These are phyloP conservation scores for Suillus discolor DNA, from an alignment of 768 basidiomycete genomes.

Conservation along the genomic window DNA sequence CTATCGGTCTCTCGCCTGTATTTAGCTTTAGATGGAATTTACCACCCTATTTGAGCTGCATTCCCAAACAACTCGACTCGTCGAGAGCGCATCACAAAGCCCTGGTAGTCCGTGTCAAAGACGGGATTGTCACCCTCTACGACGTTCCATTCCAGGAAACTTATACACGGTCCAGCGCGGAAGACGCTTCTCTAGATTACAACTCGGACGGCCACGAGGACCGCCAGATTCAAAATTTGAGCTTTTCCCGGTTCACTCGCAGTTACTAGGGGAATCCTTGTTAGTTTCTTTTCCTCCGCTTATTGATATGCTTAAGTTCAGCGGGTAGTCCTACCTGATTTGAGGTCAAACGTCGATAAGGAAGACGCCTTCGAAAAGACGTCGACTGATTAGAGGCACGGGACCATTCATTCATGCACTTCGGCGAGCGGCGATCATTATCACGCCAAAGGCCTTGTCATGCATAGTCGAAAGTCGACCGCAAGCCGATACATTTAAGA, in stretches of 20 bases:
- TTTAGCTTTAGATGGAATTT: constrained; percentile 87
- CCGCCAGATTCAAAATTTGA: constrained; percentile 82
- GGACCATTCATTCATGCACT: not conserved
- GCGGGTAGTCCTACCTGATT: constrained; percentile 83
- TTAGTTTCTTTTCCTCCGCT: constrained; percentile 92
- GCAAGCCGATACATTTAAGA: constrained; percentile 22
- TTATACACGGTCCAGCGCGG: constrained; percentile 72
- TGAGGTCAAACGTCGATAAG: constrained; percentile 55
- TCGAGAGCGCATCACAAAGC: constrained; percentile 72
- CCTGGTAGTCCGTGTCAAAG: constrained; percentile 61
- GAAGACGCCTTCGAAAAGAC: not conserved
- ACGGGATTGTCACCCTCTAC: constrained; percentile 78
- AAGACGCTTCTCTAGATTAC: constrained; percentile 80
- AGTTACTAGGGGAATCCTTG: constrained; percentile 88
- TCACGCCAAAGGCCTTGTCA: constrained; percentile 40
- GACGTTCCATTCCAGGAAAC: constrained; percentile 80
- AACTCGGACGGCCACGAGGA: constrained; percentile 61
- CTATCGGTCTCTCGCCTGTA: constrained; percentile 82
- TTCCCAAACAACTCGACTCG: constrained; percentile 86
- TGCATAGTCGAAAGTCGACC: not conserved
- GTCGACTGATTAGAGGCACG: not conserved
- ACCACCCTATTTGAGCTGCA: constrained; percentile 82
- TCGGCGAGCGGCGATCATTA: constrained; percentile 46
- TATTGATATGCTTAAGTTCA: constrained; percentile 91
- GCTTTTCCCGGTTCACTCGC: constrained; percentile 85